These are phyloP conservation scores for Erysimum cheiri DNA, from an alignment of 441 rosid genomes.

Conservation along the genomic window DNA sequence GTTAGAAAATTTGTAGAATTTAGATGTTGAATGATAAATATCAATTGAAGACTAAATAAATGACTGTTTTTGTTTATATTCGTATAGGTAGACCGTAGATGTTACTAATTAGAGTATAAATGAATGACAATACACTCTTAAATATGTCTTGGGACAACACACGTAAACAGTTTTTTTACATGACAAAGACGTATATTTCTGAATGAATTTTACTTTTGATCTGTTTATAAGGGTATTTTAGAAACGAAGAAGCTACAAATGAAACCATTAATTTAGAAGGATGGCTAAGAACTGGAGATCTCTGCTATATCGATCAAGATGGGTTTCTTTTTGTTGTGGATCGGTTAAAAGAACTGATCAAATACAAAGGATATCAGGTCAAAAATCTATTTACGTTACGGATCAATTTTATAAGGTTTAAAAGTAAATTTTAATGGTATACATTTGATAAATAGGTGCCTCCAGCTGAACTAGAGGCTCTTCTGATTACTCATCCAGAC, in stretches of 20 bases:
- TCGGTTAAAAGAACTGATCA: constrained; percentile 86
- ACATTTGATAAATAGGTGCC: constrained; percentile 60
- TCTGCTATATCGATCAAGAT: constrained; percentile 82
- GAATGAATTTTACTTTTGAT: too few species aligned
- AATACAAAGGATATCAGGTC: constrained; percentile 97
- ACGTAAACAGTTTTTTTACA: too few species aligned
- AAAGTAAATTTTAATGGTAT: too few species aligned
- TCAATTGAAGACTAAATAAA: too few species aligned
- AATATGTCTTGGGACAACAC: too few species aligned
- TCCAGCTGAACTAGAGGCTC: constrained; percentile 90
- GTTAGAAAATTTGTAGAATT: too few species aligned
- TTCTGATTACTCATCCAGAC: constrained; percentile 65
- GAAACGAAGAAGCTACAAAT: constrained; percentile 73
- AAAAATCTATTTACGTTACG: background rate
- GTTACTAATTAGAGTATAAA: too few species aligned
- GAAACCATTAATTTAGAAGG: constrained; percentile 67
- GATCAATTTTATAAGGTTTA: background rate
- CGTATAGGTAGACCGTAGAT: too few species aligned
- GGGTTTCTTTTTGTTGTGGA: constrained; percentile 86
- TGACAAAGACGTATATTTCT: too few species aligned
- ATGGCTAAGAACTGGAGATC: constrained; percentile 91
- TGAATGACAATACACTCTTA: too few species aligned
- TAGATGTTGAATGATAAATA: too few species aligned
- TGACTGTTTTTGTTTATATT: too few species aligned
- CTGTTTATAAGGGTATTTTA: constrained; percentile 63